Conservation (phyloP, 1,284 basidiomycete species). For the Heterobasidion parviporum region DNA sequence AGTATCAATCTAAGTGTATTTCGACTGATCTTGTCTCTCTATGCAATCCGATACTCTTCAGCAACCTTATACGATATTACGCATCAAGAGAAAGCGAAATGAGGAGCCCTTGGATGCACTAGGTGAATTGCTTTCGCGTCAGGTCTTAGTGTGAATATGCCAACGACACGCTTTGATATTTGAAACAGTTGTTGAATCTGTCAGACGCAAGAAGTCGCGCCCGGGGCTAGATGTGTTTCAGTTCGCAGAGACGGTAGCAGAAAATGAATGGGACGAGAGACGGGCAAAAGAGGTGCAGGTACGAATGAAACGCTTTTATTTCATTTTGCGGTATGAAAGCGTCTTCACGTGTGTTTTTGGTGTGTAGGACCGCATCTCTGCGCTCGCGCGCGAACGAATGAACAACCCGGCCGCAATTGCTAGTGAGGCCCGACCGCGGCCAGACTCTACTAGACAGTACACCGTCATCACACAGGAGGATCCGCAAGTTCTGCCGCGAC, state of each 20-base stretch:
- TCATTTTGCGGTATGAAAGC: neutral
- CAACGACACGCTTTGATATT: neutral
- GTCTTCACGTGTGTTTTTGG: neutral
- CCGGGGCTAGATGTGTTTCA: constrained; percentile 60
- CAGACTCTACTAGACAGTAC: constrained; percentile 16
- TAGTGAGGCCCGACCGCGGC: neutral
- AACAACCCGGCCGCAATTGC: neutral
- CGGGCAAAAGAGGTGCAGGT: constrained; percentile 51
- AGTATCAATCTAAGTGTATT: neutral
- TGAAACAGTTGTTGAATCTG: constrained; percentile 55
- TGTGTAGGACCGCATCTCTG: constrained; percentile 17
- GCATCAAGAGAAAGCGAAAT: constrained; percentile 71
- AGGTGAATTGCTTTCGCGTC: constrained; percentile 23
- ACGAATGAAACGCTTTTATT: neutral
- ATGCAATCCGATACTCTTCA: neutral
- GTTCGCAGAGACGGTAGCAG: constrained; percentile 71
- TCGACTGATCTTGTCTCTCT: neutral
- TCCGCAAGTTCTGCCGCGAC: constrained; percentile 4
- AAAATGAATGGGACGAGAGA: constrained; percentile 52
- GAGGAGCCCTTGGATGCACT: constrained; percentile 75
- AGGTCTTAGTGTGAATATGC: neutral
- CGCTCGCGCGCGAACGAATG: constrained; percentile 11
- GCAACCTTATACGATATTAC: constrained; percentile 56
- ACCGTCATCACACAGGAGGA: constrained; percentile 21
- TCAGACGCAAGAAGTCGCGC: constrained; percentile 51